Percentiles rank a stretch among this genome's conserved stretches.
Evolutionary conservation across 768 basidiomycete genomes (phyloP).

Genomic region (Sarcodon sp.): DNA sequence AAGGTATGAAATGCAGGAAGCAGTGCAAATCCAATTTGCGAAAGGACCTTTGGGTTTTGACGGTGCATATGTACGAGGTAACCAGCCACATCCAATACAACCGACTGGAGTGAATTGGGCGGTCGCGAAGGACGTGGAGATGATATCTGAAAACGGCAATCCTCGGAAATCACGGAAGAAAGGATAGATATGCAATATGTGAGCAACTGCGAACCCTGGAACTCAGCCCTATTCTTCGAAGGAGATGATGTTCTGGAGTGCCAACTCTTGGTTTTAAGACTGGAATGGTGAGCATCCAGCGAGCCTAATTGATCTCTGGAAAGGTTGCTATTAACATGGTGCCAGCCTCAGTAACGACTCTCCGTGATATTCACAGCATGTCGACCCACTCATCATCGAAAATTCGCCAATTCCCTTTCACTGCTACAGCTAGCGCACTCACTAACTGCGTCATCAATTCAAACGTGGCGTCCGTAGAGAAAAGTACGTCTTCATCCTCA

Average conservation of each 20-base stretch:
- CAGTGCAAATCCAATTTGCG: constrained; percentile 52
- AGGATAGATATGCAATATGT: constrained; percentile 46
- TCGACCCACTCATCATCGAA: constrained; percentile 37
- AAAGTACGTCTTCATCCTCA: constrained; percentile 24
- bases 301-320: too few relatives aligned
- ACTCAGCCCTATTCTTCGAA: constrained; percentile 9
- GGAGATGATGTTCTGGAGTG: constrained; percentile 40
- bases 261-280: constrained; percentile 6
- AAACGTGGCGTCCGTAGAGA: constrained; percentile 55
- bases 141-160: constrained; percentile 54
- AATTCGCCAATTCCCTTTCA: constrained; percentile 46
- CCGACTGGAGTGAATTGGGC: constrained; percentile 63
- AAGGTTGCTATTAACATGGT: too few relatives aligned
- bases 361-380: not conserved
- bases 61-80: constrained; percentile 45
- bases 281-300: not conserved
- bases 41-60: constrained; percentile 35
- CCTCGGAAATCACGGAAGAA: constrained; percentile 53
- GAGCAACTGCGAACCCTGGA: constrained; percentile 37
- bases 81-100: constrained; percentile 60
- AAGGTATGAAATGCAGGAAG: constrained; percentile 71
- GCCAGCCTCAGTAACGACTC: too few relatives aligned
- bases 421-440: constrained; percentile 43
- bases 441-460: constrained; percentile 51
- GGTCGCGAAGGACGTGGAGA: constrained; percentile 53